Percentiles rank a stretch among this genome's conserved stretches.
Conservation (phyloP, 2,329 filamentous ascomycete species). For the Xylaria sp. region DNA sequence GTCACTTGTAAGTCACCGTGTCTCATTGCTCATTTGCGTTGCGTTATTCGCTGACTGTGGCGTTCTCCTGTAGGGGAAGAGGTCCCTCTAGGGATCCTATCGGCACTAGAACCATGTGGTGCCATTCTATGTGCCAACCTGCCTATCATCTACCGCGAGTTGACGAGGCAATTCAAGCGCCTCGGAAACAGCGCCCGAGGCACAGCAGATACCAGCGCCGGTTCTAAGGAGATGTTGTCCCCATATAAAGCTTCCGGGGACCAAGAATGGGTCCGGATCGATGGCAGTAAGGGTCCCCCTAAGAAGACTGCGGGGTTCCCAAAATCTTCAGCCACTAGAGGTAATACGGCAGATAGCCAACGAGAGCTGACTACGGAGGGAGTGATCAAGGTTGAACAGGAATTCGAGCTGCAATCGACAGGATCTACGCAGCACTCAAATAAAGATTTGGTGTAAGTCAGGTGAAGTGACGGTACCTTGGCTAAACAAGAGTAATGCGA, state of each 20-base stretch:
- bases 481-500: neutral
- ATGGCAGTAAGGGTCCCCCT: neutral
- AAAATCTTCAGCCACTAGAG: neutral
- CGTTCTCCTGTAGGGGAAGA: slow-evolving; percentile 28
- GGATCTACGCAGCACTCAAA: neutral
- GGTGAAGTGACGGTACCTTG: neutral
- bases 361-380: neutral
- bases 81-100: slow-evolving; percentile 37
- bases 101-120: slow-evolving; percentile 37
- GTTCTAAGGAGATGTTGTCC: slow-evolving; percentile 4
- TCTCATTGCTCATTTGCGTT: neutral
- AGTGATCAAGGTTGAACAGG: slow-evolving; percentile 13
- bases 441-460: neutral
- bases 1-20: slow-evolving; percentile 34
- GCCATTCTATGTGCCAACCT: slow-evolving; percentile 39
- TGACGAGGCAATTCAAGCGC: slow-evolving; percentile 44
- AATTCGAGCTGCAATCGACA: slow-evolving; percentile 16
- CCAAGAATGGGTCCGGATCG: slow-evolving; percentile 31
- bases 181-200: slow-evolving; percentile 19
- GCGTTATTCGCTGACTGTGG: neutral
- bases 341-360: neutral
- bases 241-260: slow-evolving; percentile 7
- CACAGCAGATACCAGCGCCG: slow-evolving; percentile 7
- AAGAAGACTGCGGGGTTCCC: neutral
- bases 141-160: slow-evolving; percentile 32